These are phyloP conservation scores for Euptelea pleiosperma DNA, from an alignment of 164 flowering plant genomes.

Conservation along the genomic window DNA sequence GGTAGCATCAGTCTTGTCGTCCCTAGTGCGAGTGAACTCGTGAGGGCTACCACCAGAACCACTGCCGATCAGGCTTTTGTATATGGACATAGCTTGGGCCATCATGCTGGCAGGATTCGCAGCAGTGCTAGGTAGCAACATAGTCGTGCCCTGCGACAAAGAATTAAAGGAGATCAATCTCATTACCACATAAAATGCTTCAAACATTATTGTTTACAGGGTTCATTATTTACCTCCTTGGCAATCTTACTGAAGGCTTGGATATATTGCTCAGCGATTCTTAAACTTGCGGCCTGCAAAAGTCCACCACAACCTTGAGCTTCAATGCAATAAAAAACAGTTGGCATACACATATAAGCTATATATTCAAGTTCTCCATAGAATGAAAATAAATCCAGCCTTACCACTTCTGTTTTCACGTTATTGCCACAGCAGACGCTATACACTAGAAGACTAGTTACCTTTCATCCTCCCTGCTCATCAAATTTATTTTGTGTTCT, in stretches of 20 bases:
- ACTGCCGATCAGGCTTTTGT: constrained; percentile 51
- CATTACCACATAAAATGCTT: background rate
- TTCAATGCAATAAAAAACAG: background rate
- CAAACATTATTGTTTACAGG: background rate
- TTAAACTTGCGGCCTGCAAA: constrained; percentile 85
- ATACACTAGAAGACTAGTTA: no score
- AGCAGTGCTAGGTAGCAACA: constrained; percentile 66
- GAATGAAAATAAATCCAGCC: no score
- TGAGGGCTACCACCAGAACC: constrained; percentile 11
- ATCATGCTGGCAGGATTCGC: constrained; percentile 61
- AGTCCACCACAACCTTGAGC: constrained; percentile 8
- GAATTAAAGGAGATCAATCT: background rate
- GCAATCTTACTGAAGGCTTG: constrained; percentile 83
- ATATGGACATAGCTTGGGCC: constrained; percentile 58
- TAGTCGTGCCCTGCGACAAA: constrained; percentile 57
- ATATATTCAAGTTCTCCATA: no score
- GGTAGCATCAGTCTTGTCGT: constrained; percentile 6
- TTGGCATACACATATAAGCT: no score
- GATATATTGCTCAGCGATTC: constrained; percentile 78
- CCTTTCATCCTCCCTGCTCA: no score
- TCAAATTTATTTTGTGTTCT: no score
- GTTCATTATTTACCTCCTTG: constrained; percentile 50
- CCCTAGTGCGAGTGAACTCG: constrained; percentile 7
- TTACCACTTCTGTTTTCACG: no score
- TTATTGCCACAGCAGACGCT: no score